Percentiles rank a stretch among this genome's conserved stretches.
phyloP scores from a whole-genome alignment of 2,329 filamentous ascomycete species.

The Lachnellula subtilissima region DNA sequence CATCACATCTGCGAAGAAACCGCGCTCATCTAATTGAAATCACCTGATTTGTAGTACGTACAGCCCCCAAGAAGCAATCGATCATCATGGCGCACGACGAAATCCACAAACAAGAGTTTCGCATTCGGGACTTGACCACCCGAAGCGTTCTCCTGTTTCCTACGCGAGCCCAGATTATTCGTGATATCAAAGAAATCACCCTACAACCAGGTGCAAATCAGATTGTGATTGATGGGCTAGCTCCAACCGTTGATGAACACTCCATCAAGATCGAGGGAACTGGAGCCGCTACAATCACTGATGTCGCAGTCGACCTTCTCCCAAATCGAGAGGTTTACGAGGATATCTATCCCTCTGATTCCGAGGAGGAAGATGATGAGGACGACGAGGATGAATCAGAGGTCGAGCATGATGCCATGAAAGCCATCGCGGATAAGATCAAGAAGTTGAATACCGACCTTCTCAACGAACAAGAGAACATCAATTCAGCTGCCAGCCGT shows the following conservation, averaged over 20 bases:
- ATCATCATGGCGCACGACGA: conserved; percentile 18
- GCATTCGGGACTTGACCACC: conserved; percentile 52
- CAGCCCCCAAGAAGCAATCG: not conserved
- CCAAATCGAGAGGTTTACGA: conserved; percentile 44
- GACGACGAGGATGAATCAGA: conserved; percentile 30
- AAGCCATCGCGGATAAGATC: conserved; percentile 19
- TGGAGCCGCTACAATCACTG: conserved; percentile 53
- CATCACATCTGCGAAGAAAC: too few species aligned
- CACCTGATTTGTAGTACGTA: not conserved
- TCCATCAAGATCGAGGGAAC: conserved; percentile 57
- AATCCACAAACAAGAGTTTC: conserved; percentile 43
- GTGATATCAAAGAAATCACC: conserved; percentile 52
- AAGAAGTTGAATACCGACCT: conserved; percentile 20
- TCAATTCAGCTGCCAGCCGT: conserved; percentile 26
- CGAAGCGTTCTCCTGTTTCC: conserved; percentile 61
- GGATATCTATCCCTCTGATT: conserved; percentile 33
- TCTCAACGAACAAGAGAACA: conserved; percentile 29
- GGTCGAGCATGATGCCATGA: conserved; percentile 25
- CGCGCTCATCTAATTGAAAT: not conserved
- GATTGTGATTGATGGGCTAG: conserved; percentile 50
- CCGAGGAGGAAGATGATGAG: conserved; percentile 30
- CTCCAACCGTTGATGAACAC: conserved; percentile 48
- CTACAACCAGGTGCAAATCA: conserved; percentile 52
- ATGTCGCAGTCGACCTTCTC: conserved; percentile 57
- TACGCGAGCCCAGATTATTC: conserved; percentile 52